Evolutionary conservation across 2,329 filamentous ascomycete species (phyloP), one percentile per base, ranked within the genome.

Genomic region (Penicillium sp.): DNA sequence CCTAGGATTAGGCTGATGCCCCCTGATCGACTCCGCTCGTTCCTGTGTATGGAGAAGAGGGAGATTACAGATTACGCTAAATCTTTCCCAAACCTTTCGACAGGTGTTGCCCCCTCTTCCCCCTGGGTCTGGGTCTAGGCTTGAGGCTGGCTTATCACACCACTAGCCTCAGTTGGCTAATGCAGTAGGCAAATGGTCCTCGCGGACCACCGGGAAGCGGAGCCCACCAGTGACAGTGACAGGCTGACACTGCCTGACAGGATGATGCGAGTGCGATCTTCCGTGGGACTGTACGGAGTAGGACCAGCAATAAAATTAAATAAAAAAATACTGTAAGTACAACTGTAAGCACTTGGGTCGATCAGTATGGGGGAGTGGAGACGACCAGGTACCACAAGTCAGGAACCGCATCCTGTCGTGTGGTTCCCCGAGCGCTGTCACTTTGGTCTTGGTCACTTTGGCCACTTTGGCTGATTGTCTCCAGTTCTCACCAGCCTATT

Each of bases 321-420:
- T n/a, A 21, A 16, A 28, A 29, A 13, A 11, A 7, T 4, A 21
- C n/a, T n/a, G n/a, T n/a, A n/a, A n/a, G n/a, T n/a, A n/a, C n/a
- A n/a, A n/a, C n/a, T n/a, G n/a, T n/a, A n/a, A n/a, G n/a, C n/a
- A n/a, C n/a, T n/a, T n/a, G n/a, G 37, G 47, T n/a, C 47, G 47
- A 50, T 50, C 47, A 50, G 11, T 50, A 42, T 43, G 47, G 47
- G 47, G 47, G 24, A 36, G 21, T 36, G 45, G 45, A 31, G 21
- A 16, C 14, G 14, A 18, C 10, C 31, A 36, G 45, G 46, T 40
- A 49, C 37, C 16, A 16, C 24, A 37, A 24, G 46, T 16, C 34
- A 45, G 42, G 42, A 45, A 45, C 42, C 10, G 23, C 6, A 14
- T 31, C 42, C 42, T 33, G 16, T 45, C 42, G 42, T 31, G 42